Evolutionary conservation across 148 eudicot genomes (phyloP).

Genomic region (Pouteria glomerata): DNA sequence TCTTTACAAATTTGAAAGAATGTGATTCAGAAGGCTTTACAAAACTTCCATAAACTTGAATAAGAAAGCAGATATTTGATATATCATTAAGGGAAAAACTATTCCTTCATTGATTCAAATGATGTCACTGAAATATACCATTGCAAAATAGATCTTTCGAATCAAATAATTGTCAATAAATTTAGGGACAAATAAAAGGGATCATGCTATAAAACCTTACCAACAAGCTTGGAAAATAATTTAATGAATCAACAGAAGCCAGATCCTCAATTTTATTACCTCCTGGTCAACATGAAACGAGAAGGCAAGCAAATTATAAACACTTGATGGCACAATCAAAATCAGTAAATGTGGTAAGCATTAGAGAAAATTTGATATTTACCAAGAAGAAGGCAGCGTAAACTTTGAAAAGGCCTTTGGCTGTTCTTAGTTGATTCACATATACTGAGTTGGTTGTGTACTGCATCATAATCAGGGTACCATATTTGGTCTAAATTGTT

Average conservation of each 20-base stretch:
- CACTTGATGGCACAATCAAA: slow-evolving; percentile 4
- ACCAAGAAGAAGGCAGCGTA: slow-evolving; percentile 81
- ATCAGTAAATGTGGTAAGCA: background rate
- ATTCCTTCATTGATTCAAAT: no score
- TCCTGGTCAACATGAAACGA: slow-evolving; percentile 43
- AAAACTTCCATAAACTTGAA: no score
- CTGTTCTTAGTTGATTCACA: slow-evolving; percentile 17
- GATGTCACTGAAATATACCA: no score
- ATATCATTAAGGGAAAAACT: no score
- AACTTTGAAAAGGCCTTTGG: slow-evolving; percentile 46
- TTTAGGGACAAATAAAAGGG: background rate
- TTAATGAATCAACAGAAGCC: slow-evolving; percentile 72
- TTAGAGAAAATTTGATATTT: slow-evolving; percentile 14
- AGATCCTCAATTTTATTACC: slow-evolving; percentile 65
- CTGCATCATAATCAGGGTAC: slow-evolving; percentile 44
- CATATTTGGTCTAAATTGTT: slow-evolving; percentile 48
- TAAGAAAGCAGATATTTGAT: no score
- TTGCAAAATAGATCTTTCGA: background rate
- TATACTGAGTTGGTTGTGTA: slow-evolving; percentile 18
- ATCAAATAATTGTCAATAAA: background rate
- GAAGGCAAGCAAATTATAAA: slow-evolving; percentile 10
- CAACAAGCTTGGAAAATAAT: slow-evolving; percentile 57
- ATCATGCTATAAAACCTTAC: slow-evolving; percentile 34
- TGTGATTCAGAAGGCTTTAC: no score
- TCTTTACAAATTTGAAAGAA: background rate